phyloP scores from a whole-genome alignment of 2,329 filamentous ascomycete genomes.

The Rutstroemia sp. region DNA sequence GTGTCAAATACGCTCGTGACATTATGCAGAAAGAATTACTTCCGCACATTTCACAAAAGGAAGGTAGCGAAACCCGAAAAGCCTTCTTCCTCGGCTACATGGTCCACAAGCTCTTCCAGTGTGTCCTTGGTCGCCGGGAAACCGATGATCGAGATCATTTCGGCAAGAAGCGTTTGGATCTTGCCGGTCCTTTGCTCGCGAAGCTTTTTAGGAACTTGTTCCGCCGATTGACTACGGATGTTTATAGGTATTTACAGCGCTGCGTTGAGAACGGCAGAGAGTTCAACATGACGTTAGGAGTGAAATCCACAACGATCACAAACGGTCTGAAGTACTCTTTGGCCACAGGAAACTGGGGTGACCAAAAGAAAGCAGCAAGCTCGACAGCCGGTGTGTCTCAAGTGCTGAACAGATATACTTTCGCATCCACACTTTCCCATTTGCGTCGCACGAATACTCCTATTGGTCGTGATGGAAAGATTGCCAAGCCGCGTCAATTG shows the following conservation, averaged over 20 bases:
- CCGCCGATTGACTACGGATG: slow-evolving; percentile 82
- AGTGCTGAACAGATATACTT: slow-evolving; percentile 96
- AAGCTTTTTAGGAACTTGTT: slow-evolving; percentile 92
- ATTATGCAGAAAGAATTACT: slow-evolving; percentile 96
- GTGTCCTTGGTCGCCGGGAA: slow-evolving; percentile 84
- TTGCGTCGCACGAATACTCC: slow-evolving; percentile 95
- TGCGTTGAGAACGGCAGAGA: slow-evolving; percentile 85
- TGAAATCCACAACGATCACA: slow-evolving; percentile 85
- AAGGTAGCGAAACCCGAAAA: slow-evolving; percentile 91
- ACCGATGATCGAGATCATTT: slow-evolving; percentile 98
- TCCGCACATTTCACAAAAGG: slow-evolving; percentile 90
- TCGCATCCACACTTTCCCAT: slow-evolving; percentile 93
- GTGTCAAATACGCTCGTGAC: slow-evolving; percentile 85
- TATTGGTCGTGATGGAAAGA: slow-evolving; percentile 94
- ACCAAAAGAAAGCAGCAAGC: slow-evolving; percentile 95
- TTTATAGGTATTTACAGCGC: slow-evolving; percentile 83
- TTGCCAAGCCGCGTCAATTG: slow-evolving; percentile 93
- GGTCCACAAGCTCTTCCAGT: slow-evolving; percentile 93
- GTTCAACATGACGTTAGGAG: slow-evolving; percentile 83
- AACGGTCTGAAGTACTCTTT: slow-evolving; percentile 95
- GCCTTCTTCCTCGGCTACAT: slow-evolving; percentile 99
- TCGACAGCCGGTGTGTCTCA: slow-evolving; percentile 96
- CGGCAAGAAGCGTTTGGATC: slow-evolving; percentile 94
- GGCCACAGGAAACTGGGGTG: slow-evolving; percentile 97
- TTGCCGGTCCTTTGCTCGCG: slow-evolving; percentile 90